phyloP scores from a whole-genome alignment of 768 basidiomycete species.

The Mycena pura region DNA sequence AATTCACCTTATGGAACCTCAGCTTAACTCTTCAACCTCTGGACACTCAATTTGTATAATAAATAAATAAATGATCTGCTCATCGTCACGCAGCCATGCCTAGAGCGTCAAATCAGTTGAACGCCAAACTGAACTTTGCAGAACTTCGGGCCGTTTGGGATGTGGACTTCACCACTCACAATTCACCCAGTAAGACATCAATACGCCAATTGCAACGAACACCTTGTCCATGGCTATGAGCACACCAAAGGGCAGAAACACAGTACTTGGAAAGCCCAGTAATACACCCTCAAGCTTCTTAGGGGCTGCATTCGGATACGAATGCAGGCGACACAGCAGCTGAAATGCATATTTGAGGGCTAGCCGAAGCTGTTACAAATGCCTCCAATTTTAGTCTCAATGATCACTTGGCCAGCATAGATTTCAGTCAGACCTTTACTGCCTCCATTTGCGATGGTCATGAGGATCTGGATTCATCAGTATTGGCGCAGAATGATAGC shows the following conservation, averaged over 20 bases:
- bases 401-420: slow-evolving; percentile 81
- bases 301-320: slow-evolving; percentile 88
- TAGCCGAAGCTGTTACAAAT: slow-evolving; percentile 58
- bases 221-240: neutral
- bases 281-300: slow-evolving; percentile 84
- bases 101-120: slow-evolving; percentile 77
- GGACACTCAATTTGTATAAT: no score
- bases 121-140: slow-evolving; percentile 80
- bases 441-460: slow-evolving; percentile 66
- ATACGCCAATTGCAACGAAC: slow-evolving; percentile 77
- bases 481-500: neutral
- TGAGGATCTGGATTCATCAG: slow-evolving; percentile 57
- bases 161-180: slow-evolving; percentile 62
- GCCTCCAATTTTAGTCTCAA: slow-evolving; percentile 82
- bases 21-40: no score
- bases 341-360: no score
- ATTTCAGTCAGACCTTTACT: slow-evolving; percentile 68
- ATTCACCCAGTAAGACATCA: slow-evolving; percentile 85
- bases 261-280: slow-evolving; percentile 79
- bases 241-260: neutral
- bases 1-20: no score
- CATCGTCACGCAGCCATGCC: slow-evolving; percentile 39
- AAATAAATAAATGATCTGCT: no score
- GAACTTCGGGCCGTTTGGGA: slow-evolving; percentile 51
- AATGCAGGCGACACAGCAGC: slow-evolving; percentile 82